Evolutionary conservation across 495 filamentous ascomycete species (phyloP).

Genomic region (Neurospora sp.): DNA sequence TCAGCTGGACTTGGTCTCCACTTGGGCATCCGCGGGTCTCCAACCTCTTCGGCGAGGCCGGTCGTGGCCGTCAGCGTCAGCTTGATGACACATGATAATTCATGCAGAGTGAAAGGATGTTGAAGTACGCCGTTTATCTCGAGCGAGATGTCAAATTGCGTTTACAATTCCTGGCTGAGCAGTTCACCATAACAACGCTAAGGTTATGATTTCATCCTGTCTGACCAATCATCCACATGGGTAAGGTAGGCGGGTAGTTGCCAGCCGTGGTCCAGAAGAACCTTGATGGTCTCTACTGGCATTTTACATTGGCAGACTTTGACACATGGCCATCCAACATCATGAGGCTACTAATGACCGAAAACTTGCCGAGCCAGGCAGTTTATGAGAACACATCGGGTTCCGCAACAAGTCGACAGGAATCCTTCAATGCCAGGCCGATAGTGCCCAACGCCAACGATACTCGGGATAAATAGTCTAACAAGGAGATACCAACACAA

Average conservation of each 20-base stretch:
- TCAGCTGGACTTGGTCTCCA: neutral
- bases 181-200: neutral
- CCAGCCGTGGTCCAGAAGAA: neutral
- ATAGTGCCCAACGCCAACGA: neutral
- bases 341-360: no score
- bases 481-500: neutral
- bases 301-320: neutral
- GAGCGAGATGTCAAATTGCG: neutral
- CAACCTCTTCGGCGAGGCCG: neutral
- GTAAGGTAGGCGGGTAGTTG: neutral
- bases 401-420: neutral
- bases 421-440: neutral
- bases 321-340: neutral
- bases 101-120: neutral
- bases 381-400: neutral
- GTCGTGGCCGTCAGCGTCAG: neutral
- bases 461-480: no score
- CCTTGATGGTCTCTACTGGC: neutral
- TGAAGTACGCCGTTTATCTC: neutral
- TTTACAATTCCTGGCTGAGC: neutral
- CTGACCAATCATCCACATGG: neutral
- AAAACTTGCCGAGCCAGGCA: neutral
- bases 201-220: neutral
- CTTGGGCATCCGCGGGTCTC: neutral
- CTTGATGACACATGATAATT: neutral